These are phyloP conservation scores for Amauroascus niger DNA, from an alignment of 2,329 filamentous ascomycete species.

Conservation along the genomic window DNA sequence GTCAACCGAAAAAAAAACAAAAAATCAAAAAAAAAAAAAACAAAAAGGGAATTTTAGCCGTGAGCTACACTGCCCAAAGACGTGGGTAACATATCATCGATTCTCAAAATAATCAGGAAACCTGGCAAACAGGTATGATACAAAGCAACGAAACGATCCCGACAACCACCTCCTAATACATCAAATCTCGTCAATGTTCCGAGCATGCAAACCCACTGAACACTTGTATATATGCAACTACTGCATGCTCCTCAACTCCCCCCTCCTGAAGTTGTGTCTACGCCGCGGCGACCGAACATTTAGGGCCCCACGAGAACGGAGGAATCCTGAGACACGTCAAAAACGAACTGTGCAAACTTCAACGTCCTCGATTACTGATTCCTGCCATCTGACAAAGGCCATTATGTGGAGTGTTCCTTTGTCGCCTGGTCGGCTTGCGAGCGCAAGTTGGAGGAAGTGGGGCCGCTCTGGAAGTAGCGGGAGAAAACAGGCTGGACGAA, in stretches of 20 bases:
- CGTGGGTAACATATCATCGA: background rate
- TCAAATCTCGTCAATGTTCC: background rate
- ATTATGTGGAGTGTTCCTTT: slow-evolving; percentile 54
- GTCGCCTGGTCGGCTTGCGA: slow-evolving; percentile 69
- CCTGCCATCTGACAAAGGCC: background rate
- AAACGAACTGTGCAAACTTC: background rate
- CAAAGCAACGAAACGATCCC: slow-evolving; percentile 1
- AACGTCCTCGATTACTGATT: background rate
- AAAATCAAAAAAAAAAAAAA: background rate
- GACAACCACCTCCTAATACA: slow-evolving; percentile 3
- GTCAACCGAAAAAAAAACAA: background rate
- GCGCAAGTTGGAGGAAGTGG: slow-evolving; percentile 77
- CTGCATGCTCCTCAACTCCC: background rate
- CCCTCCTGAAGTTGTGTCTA: background rate
- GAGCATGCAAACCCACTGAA: background rate
- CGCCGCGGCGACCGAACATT: background rate
- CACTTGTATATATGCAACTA: slow-evolving; percentile 3
- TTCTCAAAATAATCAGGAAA: slow-evolving; percentile 1
- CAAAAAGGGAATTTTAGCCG: background rate
- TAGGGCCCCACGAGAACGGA: background rate
- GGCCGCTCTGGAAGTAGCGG: slow-evolving; percentile 73
- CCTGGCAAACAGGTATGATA: background rate
- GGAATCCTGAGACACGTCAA: background rate
- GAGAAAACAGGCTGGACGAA: slow-evolving; percentile 85
- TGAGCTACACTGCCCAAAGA: background rate